A percentile compares a stretch with the other conserved stretches of the same genome.
These are phyloP conservation scores for Torulaspora gathmanii DNA, from an alignment of 805 yeast genomes.

Conservation along the genomic window DNA sequence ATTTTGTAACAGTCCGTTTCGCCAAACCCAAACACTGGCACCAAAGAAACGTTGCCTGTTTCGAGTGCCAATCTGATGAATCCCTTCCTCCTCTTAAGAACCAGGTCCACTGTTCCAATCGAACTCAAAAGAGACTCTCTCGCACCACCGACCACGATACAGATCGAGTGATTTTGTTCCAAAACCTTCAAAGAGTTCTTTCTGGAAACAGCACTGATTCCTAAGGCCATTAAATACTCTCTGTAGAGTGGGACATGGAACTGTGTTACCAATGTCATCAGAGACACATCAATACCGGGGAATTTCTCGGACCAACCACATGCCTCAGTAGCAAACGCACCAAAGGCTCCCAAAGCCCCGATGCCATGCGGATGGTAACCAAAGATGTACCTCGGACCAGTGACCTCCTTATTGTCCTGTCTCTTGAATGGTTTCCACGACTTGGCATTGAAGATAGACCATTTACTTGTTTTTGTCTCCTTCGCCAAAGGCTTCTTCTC, in stretches of 20 bases:
- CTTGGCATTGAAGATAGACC: slow-evolving; percentile 12
- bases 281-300: slow-evolving; percentile 78
- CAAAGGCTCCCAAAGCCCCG: slow-evolving; percentile 85
- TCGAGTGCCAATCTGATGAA: slow-evolving; percentile 83
- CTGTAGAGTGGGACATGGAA: slow-evolving; percentile 80
- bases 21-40: slow-evolving; percentile 89
- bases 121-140: slow-evolving; percentile 73
- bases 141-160: slow-evolving; percentile 95
- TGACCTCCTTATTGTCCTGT: slow-evolving; percentile 33
- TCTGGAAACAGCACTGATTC: slow-evolving; percentile 79
- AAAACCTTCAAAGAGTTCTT: slow-evolving; percentile 64
- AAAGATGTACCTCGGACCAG: slow-evolving; percentile 77
- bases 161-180: slow-evolving; percentile 63
- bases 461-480: neutral
- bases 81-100: slow-evolving; percentile 75
- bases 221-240: slow-evolving; percentile 76
- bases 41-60: slow-evolving; percentile 70
- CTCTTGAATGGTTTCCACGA: slow-evolving; percentile 8
- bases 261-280: slow-evolving; percentile 77
- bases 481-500: slow-evolving; percentile 25
- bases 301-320: slow-evolving; percentile 61
- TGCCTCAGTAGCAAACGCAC: slow-evolving; percentile 78
- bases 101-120: slow-evolving; percentile 58
- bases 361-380: slow-evolving; percentile 98
- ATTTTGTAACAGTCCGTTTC: slow-evolving; percentile 66